Evolutionary conservation across 345 rosid species (phyloP).

Genomic region (Rubroshorea leprosula): DNA sequence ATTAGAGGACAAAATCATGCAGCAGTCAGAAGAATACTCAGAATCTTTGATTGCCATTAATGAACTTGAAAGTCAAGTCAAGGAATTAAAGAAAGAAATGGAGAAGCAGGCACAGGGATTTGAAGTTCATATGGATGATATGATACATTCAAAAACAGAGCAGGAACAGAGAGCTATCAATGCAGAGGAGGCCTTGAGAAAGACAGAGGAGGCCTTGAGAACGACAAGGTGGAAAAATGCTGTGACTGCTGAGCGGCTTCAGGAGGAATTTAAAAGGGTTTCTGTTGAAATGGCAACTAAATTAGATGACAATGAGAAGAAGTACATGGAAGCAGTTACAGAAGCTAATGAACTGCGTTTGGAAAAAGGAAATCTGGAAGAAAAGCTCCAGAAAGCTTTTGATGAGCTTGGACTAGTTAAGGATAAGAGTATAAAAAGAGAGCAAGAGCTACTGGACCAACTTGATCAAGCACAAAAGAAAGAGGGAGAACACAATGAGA

Average conservation of each 20-base stretch:
- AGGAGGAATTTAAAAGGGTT: conserved; percentile 72
- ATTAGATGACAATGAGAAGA: conserved; percentile 74
- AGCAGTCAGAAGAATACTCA: conserved; percentile 57
- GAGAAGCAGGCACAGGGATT: conserved; percentile 56
- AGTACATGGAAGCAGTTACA: conserved; percentile 42
- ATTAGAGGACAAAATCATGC: conserved; percentile 62
- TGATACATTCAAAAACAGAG: conserved; percentile 50
- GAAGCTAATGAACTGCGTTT: conserved; percentile 64
- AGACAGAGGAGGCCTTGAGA: conserved; percentile 78
- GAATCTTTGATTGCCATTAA: conserved; percentile 52
- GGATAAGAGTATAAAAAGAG: conserved; percentile 38
- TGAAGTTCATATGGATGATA: conserved; percentile 63
- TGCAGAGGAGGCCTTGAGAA: conserved; percentile 81
- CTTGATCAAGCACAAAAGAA: conserved; percentile 32
- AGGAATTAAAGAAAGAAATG: conserved; percentile 53
- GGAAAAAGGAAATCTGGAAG: conserved; percentile 55
- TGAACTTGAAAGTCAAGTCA: conserved; percentile 62
- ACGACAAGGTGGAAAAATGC: conserved; percentile 74
- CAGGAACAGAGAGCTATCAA: conserved; percentile 84
- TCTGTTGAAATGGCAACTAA: conserved; percentile 69
- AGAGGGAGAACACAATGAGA: conserved; percentile 33
- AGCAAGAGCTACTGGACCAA: conserved; percentile 39
- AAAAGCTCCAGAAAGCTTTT: conserved; percentile 58
- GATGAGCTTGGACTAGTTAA: conserved; percentile 37
- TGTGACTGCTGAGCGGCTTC: conserved; percentile 72